Base-by-base conservation (phyloP, 306 rosid species). In the Trifolium subterraneum region DNA sequence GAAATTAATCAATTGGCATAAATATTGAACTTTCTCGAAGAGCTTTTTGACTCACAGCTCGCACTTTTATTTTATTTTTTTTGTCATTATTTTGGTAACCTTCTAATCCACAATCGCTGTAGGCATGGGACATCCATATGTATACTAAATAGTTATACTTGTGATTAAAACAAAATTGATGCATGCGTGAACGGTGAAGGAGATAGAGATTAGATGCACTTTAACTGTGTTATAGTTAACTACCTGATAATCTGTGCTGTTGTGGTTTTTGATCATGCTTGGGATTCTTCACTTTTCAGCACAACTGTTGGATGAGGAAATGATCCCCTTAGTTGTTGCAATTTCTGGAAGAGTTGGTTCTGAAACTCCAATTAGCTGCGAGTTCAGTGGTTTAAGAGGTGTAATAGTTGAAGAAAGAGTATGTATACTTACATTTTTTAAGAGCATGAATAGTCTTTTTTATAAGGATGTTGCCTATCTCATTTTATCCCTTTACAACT, bases 401-500 rank as follows among this genome's bases (percentile, higher is more conserved):
- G 99, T 90, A 56, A 88, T 94, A 80, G 98, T 92, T 72, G 99
- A 92, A 84, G 98, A 90, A 90, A 94, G 90, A 82, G 97, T 90
- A 85, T 10, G 73, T 79, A 52, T 41, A 62, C 50, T 7, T 58
- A 44, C 13, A 33, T 75, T 58, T 78, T 38, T 35, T 23, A 50
- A 77, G 78, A 64, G 39, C 41, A 14, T 12, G 33, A 13, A 65
- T 18, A 25, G 10, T 44, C 52, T 59, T 55, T 59, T 55, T 23
- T 13, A 50, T 52, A 68, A 64, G 29, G 27, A 62, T 5, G 8
- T 25, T 69, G 29, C 22, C 10, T 64, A 33, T 76, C 35, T 15
- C 68, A 47, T 73, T 69, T 56, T 38, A 50, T 9, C 48, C 36
- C 51, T 16, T 73, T 60, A 52, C 19, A 0, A 33, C 68, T 71